Conservation (phyloP, 768 basidiomycete genomes). For the Termitomyces heimii region DNA sequence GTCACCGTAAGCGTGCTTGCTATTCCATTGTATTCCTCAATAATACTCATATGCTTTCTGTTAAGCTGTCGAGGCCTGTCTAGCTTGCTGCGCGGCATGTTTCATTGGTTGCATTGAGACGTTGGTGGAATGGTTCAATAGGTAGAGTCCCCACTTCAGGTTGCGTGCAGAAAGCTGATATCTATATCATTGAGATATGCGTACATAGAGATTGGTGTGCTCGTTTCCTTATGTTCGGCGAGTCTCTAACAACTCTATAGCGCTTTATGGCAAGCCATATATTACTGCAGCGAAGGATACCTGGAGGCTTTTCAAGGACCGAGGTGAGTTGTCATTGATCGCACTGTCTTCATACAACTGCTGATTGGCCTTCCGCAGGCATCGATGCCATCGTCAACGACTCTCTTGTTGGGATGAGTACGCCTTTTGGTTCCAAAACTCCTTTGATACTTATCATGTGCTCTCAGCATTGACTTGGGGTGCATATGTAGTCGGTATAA, state of each 20-base stretch:
- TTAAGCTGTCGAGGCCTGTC: constrained; percentile 62
- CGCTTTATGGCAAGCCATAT: constrained; percentile 82
- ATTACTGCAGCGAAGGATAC: constrained; percentile 79
- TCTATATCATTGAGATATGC: constrained; percentile 47
- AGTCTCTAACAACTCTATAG: constrained; percentile 24
- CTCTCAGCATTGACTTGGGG: constrained; percentile 66
- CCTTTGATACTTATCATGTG: neutral
- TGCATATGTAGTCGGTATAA: constrained; percentile 70
- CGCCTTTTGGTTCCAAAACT: constrained; percentile 17
- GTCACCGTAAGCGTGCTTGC: constrained; percentile 48
- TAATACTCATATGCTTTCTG: neutral
- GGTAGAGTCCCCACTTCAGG: constrained; percentile 26
- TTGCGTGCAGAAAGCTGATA: neutral
- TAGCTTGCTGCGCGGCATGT: constrained; percentile 77
- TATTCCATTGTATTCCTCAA: neutral
- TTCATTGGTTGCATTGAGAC: constrained; percentile 67
- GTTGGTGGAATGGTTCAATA: constrained; percentile 76
- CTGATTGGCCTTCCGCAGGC: constrained; percentile 20
- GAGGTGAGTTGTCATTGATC: constrained; percentile 35
- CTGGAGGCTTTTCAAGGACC: constrained; percentile 70
- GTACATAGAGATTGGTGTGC: constrained; percentile 74
- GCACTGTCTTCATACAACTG: constrained; percentile 12
- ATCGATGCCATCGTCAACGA: constrained; percentile 84
- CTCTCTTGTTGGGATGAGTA: constrained; percentile 73
- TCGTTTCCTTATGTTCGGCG: neutral